These are phyloP conservation scores for Neurospora discreta DNA, from an alignment of 495 filamentous ascomycete species.

Conservation along the genomic window DNA sequence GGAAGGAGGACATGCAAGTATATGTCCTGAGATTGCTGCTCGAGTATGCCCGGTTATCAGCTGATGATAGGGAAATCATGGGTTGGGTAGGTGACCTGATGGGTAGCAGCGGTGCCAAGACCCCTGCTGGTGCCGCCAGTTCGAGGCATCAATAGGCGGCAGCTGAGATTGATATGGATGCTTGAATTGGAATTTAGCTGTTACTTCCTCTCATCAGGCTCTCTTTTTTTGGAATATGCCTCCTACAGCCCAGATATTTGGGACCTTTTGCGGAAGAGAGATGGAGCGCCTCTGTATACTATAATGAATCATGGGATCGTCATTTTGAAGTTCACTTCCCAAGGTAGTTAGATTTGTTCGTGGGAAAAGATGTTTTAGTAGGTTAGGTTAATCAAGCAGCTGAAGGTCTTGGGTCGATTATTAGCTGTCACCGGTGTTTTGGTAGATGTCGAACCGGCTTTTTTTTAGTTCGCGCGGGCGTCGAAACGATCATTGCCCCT, in stretches of 20 bases:
- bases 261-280: background rate
- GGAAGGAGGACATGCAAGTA: constrained; percentile 62
- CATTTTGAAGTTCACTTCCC: background rate
- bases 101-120: background rate
- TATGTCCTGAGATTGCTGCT: constrained; percentile 58
- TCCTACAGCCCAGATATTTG: background rate
- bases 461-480: background rate
- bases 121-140: background rate
- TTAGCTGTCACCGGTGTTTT: background rate
- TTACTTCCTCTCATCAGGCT: background rate
- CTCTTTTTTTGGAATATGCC: background rate
- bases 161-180: background rate
- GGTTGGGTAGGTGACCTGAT: constrained; percentile 49
- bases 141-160: background rate
- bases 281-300: background rate
- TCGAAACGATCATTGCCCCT: background rate
- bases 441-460: background rate
- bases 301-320: background rate
- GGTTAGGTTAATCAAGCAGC: background rate
- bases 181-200: background rate
- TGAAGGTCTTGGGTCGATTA: background rate
- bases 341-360: background rate
- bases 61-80: constrained; percentile 54
- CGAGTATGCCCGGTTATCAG: constrained; percentile 57
- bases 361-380: background rate